These are phyloP conservation scores for Colletotrichum sansevieriae DNA, from an alignment of 2,329 filamentous ascomycete species.

Conservation along the genomic window DNA sequence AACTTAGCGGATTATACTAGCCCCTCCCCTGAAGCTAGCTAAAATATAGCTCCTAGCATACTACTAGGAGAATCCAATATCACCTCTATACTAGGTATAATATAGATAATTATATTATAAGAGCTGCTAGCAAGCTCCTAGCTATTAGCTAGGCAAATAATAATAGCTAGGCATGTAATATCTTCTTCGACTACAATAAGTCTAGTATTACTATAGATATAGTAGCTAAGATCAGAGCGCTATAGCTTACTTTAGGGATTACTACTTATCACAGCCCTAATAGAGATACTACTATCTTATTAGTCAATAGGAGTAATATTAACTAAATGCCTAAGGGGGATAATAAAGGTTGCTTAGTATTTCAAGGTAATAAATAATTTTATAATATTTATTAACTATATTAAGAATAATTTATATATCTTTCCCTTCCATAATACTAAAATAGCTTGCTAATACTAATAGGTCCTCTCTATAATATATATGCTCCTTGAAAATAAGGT, in stretches of 20 bases:
- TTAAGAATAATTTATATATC: background rate
- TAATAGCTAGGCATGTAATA: background rate
- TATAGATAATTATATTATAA: background rate
- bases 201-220: background rate
- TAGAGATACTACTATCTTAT: background rate
- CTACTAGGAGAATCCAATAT: background rate
- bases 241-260: background rate
- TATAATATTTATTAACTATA: background rate
- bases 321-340: background rate
- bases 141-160: background rate
- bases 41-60: background rate
- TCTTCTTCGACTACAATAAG: background rate
- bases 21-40: background rate
- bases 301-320: background rate
- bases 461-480: background rate
- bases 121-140: background rate
- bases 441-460: background rate
- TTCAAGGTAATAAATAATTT: background rate
- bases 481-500: background rate
- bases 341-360: background rate
- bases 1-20: background rate
- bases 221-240: background rate
- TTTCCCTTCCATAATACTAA: background rate
- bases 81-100: background rate
- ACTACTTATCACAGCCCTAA: background rate